These are phyloP conservation scores for Solanum hybrid DNA, from an alignment of 305 asterid genomes.

Conservation along the genomic window DNA sequence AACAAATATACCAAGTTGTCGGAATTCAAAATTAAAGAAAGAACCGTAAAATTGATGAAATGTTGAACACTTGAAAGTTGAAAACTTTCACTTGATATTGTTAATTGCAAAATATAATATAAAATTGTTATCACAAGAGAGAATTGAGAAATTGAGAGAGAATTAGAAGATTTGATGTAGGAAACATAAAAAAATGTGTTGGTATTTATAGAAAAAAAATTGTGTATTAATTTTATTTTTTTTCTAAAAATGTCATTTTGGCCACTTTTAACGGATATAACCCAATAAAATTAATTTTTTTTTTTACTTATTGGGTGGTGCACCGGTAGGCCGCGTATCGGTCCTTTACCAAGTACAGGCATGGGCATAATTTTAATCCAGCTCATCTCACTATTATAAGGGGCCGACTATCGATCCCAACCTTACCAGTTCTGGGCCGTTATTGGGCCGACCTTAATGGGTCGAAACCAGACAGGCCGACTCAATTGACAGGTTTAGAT, in stretches of 20 bases:
- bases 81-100: not conserved
- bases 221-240: no score
- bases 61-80: not conserved
- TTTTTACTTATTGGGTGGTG: not conserved
- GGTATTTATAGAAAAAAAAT: not conserved
- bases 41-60: not conserved
- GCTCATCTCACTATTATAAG: not conserved
- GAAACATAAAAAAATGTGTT: not conserved
- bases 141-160: not conserved
- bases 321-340: not conserved
- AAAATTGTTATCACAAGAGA: not conserved
- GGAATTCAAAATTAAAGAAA: not conserved
- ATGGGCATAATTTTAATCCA: not conserved
- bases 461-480: not conserved
- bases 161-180: not conserved
- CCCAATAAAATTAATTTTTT: no score
- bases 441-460: not conserved
- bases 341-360: not conserved
- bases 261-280: no score
- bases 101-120: not conserved
- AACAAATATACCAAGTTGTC: not conserved
- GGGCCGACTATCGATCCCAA: not conserved
- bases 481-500: not conserved
- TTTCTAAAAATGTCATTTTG: no score
- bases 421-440: not conserved